A percentile compares a stretch with the other conserved stretches of the same genome.
phyloP scores from a whole-genome alignment of 305 asterid species.

The Fraxinus floribunda region DNA sequence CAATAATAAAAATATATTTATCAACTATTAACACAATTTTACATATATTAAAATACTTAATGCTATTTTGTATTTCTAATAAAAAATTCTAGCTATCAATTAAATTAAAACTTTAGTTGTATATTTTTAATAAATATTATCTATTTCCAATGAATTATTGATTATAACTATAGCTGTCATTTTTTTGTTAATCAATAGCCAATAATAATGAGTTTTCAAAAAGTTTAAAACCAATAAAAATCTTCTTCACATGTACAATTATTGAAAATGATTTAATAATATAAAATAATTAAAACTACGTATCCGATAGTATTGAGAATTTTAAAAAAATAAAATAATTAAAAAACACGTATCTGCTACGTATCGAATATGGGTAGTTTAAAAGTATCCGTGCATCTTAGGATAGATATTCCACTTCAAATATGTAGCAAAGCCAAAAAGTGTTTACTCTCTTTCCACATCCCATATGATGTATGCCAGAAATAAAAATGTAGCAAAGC shows the following conservation, averaged over 20 bases:
- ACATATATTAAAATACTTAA: neutral
- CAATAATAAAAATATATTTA: no score
- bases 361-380: neutral
- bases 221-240: neutral
- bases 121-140: neutral
- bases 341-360: no score
- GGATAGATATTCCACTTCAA: slow-evolving; percentile 6
- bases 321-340: neutral
- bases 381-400: neutral
- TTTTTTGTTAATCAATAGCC: neutral
- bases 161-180: neutral
- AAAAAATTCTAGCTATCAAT: neutral
- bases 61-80: neutral
- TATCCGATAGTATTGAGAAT: neutral
- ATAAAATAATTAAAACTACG: no score
- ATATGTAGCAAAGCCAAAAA: neutral
- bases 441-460: neutral
- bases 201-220: neutral
- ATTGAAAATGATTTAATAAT: neutral
- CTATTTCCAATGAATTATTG: neutral
- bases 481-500: slow-evolving; percentile 3
- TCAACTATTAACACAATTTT: neutral
- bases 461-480: slow-evolving; percentile 5
- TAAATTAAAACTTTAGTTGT: neutral
- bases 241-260: neutral